Base-by-base conservation (phyloP, 352 stramenopile species). In the Pythium chondricola region DNA sequence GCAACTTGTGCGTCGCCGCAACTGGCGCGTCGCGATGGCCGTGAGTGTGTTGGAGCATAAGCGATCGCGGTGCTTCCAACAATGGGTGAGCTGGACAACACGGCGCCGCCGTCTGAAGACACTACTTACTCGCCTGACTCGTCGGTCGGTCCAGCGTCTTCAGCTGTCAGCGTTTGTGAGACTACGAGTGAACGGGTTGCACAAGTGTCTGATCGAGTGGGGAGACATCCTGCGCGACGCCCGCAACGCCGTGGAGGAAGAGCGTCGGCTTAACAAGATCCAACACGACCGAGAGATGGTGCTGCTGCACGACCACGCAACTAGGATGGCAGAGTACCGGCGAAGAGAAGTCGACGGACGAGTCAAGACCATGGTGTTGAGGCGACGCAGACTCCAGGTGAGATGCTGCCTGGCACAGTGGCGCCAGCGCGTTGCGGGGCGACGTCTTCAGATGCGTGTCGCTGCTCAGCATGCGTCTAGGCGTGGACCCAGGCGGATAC, bases 171-270 rank as follows among this genome's bases (percentile, higher is more conserved):
- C 33, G 4, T 60, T 79, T 6, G 44, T 46, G 6, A 41, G 37
- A 0, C 46, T 77, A 4, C 61, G 68, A 8, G 13, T 83, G 35
- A 56, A 61, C 16, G 72, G 68, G 30, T 32, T 65, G 0, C 56
- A 75, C 32, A 56, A 54, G 9, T 53, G 40, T 32, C 43, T 62
- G 18, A 27, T 58, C 6, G 64, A 78, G 22, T 83, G 71, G 71
- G 40, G 58, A 2, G 45, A 65, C 17, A 62, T 70, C 7, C 62
- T 81, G n/a, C 64, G 65, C 31, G 33, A 63, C 11, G 64, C 71
- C 1, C 67, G 69, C 8, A 8, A 37, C 2, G 67, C 69, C 4
- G 60, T 83, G 42, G 64, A 81, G 32, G 71, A 83, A 46, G 69
- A 83, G 54, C 60, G 55, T 20, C n/a, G n/a, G n/a, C n/a, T n/a